A percentile compares a stretch with the other conserved stretches of the same genome.
Conservation (phyloP, 345 rosid genomes). For the Bruguiera sexangula region DNA sequence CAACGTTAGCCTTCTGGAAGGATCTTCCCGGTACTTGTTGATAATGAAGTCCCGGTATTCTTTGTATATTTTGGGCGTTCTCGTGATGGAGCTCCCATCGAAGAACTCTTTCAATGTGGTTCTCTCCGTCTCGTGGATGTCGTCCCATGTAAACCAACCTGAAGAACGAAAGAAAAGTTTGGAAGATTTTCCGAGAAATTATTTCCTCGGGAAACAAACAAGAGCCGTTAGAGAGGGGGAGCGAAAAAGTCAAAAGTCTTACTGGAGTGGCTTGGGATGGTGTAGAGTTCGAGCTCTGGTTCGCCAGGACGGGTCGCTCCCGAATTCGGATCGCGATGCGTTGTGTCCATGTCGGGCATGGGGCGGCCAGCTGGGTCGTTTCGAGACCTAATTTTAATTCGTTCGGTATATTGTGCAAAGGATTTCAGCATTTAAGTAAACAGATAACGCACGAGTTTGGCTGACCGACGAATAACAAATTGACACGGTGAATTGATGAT, state of each 20-base stretch:
- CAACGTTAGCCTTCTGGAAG: conserved; percentile 65
- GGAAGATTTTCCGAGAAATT: background rate
- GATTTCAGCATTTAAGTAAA: no score
- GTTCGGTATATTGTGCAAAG: background rate
- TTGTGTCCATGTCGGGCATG: conserved; percentile 21
- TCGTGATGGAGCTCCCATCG: conserved; percentile 73
- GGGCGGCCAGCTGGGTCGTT: background rate
- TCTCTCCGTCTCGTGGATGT: conserved; percentile 85
- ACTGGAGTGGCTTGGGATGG: conserved; percentile 77
- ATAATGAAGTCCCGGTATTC: conserved; percentile 91
- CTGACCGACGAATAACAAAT: no score
- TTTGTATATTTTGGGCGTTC: conserved; percentile 88
- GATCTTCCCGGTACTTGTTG: conserved; percentile 79
- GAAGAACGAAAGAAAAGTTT: background rate
- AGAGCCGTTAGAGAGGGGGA: conserved; percentile 4
- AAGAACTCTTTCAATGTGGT: conserved; percentile 68
- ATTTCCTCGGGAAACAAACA: conserved; percentile 9
- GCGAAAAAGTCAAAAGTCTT: conserved; percentile 12
- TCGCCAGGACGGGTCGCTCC: conserved; percentile 34
- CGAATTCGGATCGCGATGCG: conserved; percentile 39
- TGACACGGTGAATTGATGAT: no score
- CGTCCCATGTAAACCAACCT: conserved; percentile 96
- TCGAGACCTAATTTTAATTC: conserved; percentile 2
- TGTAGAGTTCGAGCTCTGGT: conserved; percentile 62
- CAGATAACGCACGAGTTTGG: no score